A percentile compares a stretch with the other conserved stretches of the same genome.
Evolutionary conservation across 2,329 filamentous ascomycete genomes (phyloP).

Genomic region (Eutypella sp.): DNA sequence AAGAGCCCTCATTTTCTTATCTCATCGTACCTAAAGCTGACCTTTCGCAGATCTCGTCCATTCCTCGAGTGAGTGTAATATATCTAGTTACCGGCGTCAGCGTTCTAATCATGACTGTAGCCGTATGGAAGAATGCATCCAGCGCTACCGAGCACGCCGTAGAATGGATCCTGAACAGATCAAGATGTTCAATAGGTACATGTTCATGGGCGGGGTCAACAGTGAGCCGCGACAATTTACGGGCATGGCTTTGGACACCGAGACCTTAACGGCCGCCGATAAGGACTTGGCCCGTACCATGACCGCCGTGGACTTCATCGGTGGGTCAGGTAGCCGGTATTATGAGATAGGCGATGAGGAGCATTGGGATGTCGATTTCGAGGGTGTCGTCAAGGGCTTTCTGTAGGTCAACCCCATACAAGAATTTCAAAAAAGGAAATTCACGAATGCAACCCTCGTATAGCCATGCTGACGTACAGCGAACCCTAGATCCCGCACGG

Average conservation of each 20-base stretch:
- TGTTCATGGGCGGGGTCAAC: constrained; percentile 78
- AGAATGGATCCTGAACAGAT: constrained; percentile 62
- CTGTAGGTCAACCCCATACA: constrained; percentile 50
- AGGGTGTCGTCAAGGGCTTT: constrained; percentile 70
- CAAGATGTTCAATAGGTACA: constrained; percentile 71
- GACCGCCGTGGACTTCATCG: constrained; percentile 57
- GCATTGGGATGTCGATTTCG: constrained; percentile 78
- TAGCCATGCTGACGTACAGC: constrained; percentile 9
- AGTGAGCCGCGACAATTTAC: constrained; percentile 51
- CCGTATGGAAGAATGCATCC: constrained; percentile 80
- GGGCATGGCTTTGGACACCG: constrained; percentile 48
- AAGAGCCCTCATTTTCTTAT: constrained; percentile 29
- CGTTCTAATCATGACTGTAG: constrained; percentile 32
- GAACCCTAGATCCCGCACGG: constrained; percentile 44
- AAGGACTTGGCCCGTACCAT: constrained; percentile 60
- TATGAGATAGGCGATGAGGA: constrained; percentile 45
- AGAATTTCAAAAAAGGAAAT: too few species aligned
- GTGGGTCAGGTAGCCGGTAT: constrained; percentile 39
- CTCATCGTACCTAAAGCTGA: constrained; percentile 1
- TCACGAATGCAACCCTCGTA: not conserved
- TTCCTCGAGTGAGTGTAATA: constrained; percentile 48
- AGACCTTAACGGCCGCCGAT: constrained; percentile 51
- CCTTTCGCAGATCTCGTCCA: constrained; percentile 36
- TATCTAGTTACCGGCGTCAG: not conserved
- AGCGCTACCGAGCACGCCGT: constrained; percentile 72